These are phyloP conservation scores for Coccomyxa sp. DNA, from an alignment of 139 green algal species.

Conservation along the genomic window DNA sequence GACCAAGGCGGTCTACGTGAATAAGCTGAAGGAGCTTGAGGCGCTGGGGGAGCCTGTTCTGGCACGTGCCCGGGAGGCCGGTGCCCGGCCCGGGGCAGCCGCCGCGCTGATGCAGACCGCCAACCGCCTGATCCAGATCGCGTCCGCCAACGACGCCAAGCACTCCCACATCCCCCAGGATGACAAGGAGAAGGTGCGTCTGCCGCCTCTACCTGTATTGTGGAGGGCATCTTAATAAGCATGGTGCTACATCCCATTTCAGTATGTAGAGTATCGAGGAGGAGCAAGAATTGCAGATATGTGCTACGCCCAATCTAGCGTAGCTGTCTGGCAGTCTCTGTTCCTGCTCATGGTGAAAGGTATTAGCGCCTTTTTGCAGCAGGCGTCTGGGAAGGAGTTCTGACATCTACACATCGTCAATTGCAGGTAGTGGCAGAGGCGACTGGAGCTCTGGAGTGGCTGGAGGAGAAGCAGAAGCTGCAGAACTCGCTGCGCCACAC, in stretches of 20 bases:
- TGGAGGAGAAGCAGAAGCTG: conserved; percentile 70
- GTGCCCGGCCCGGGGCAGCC: conserved; percentile 20
- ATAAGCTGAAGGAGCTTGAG: conserved; percentile 87
- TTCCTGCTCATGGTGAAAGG: too few species aligned
- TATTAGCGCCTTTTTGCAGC: too few species aligned
- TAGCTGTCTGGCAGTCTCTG: too few species aligned
- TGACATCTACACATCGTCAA: background rate
- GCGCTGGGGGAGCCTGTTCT: conserved; percentile 66
- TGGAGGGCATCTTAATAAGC: too few species aligned
- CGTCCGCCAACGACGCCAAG: conserved; percentile 34
- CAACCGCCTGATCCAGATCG: conserved; percentile 49
- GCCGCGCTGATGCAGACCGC: conserved; percentile 20
- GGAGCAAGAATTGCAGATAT: too few species aligned
- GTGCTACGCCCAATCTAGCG: too few species aligned
- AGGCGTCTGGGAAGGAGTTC: too few species aligned
- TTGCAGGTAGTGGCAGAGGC: conserved; percentile 64
- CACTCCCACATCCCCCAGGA: conserved; percentile 78
- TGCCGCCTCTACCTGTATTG: background rate
- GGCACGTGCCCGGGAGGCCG: conserved; percentile 37
- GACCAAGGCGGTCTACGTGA: conserved; percentile 84
- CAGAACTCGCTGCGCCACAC: conserved; percentile 49
- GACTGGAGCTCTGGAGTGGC: conserved; percentile 73
- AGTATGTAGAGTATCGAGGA: too few species aligned
- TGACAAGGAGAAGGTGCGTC: conserved; percentile 63
- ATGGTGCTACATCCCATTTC: too few species aligned